Conservation (phyloP, 305 asterid species). For the Fraxinus albicans region DNA sequence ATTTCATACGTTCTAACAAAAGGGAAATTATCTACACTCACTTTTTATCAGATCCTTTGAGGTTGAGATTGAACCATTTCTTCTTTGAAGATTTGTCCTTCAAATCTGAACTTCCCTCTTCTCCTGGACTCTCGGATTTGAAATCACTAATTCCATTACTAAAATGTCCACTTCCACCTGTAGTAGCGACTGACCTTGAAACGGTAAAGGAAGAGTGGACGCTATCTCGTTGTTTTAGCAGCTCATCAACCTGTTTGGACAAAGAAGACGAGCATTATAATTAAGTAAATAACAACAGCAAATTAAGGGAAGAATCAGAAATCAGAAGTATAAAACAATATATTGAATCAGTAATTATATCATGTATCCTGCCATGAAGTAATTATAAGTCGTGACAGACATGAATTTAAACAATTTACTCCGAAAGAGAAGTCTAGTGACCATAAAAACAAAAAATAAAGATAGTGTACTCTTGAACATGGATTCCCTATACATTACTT, state of each 20-base stretch:
- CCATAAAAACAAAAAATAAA: neutral
- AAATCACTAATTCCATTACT: constrained; percentile 45
- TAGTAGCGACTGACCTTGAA: constrained; percentile 41
- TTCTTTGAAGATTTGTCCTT: constrained; percentile 77
- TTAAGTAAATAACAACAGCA: neutral
- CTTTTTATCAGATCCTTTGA: constrained; percentile 40
- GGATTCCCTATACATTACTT: neutral
- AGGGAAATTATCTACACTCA: constrained; percentile 17
- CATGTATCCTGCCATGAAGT: neutral
- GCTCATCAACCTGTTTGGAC: constrained; percentile 75
- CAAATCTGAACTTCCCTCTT: constrained; percentile 81
- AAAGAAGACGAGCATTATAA: neutral
- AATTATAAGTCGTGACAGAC: neutral
- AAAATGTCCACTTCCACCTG: constrained; percentile 40
- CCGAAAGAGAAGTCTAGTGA: neutral
- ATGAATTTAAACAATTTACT: neutral
- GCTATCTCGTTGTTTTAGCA: constrained; percentile 82
- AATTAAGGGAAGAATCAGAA: neutral
- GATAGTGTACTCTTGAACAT: neutral
- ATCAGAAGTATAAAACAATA: neutral
- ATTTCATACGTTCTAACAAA: constrained; percentile 26
- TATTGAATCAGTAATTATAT: neutral
- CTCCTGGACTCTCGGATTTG: constrained; percentile 62
- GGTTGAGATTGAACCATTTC: constrained; percentile 87
- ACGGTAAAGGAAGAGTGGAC: constrained; percentile 84